phyloP scores from a whole-genome alignment of 495 filamentous ascomycete genomes.

The Haplographium delicatum region DNA sequence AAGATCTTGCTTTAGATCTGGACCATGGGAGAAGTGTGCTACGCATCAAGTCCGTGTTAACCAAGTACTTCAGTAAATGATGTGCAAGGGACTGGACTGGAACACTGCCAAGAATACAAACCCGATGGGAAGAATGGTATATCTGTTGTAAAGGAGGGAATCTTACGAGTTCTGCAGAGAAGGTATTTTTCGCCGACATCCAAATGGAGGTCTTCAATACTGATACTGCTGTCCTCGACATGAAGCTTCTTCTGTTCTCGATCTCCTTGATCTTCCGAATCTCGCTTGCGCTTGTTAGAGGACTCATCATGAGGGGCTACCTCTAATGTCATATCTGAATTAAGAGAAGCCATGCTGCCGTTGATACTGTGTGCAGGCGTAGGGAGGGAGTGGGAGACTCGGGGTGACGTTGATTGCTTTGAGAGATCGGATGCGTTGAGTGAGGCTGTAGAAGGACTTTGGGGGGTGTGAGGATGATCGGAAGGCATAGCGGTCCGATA shows the following conservation, averaged over 20 bases:
- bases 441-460: constrained; percentile 42
- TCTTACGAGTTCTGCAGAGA: constrained; percentile 57
- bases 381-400: constrained; percentile 16
- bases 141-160: constrained; percentile 36
- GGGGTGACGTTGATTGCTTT: constrained; percentile 16
- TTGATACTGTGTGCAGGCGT: constrained; percentile 52
- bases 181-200: constrained; percentile 55
- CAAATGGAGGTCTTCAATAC: constrained; percentile 49
- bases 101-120: constrained; percentile 3
- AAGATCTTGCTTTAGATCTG: constrained; percentile 42
- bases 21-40: constrained; percentile 39
- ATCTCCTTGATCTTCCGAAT: constrained; percentile 39
- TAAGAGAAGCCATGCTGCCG: constrained; percentile 39
- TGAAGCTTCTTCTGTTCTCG: constrained; percentile 51
- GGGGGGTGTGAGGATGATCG: constrained; percentile 54
- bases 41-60: constrained; percentile 43
- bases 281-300: constrained; percentile 50
- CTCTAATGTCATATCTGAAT: constrained; percentile 36
- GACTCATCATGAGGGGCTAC: constrained; percentile 34
- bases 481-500: constrained; percentile 27
- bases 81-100: constrained; percentile 3
- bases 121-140: constrained; percentile 6
- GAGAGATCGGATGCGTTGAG: constrained; percentile 4
- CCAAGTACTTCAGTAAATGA: constrained; percentile 30
- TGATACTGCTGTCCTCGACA: constrained; percentile 44